Base-by-base conservation (phyloP, 192 early-diverging fungal genomes). In the Backusella morwellensis region DNA sequence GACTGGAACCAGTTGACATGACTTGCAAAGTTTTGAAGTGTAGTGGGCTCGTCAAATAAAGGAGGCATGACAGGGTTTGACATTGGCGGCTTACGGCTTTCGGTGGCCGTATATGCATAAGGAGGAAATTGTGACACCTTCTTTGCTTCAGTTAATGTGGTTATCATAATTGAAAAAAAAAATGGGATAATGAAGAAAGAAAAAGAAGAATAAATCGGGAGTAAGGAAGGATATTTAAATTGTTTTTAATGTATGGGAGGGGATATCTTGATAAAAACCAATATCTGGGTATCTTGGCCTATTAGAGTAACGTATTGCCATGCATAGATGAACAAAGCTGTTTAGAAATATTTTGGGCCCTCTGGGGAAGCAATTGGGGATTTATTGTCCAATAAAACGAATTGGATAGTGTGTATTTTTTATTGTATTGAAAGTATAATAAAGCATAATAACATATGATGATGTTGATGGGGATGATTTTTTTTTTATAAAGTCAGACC, bases 1-100 rank as follows among this genome's bases (percentile, higher is more conserved):
- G 86, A 77, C 35, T 93, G 93, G 21, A 88, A 82, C 91, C 92
- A 94, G 82, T 94, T 89, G 68, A 93, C 74, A 23, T 87, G 83
- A 72, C 88, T 84, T 76, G 83, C 73, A 77, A 83, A 85, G 75
- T 90, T 90, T 21, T 72, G 66, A 34, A 74, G 35, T 15, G 87
- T 90, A 47, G 86, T 75, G 36, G 80, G 84, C 35, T 87, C 86
- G 12, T 80, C 81, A 70, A 83, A 79, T 47, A 83, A 19, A 14
- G 78, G 63, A 11, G 75, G 75, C 66, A 83, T 35, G 2, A 3
- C n/a, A 11, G 32, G 36, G 15, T 59, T 70, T 8, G 73, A 35
- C 35, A 77, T 35, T 44, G 78, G 75, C 17, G 72, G 76, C 68
- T 80, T 77, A 6, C 70, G 71, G 11, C 40, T 67, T 47, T 83